These are phyloP conservation scores for Chionographis japonica DNA, from an alignment of 106 monocot genomes.

Conservation along the genomic window DNA sequence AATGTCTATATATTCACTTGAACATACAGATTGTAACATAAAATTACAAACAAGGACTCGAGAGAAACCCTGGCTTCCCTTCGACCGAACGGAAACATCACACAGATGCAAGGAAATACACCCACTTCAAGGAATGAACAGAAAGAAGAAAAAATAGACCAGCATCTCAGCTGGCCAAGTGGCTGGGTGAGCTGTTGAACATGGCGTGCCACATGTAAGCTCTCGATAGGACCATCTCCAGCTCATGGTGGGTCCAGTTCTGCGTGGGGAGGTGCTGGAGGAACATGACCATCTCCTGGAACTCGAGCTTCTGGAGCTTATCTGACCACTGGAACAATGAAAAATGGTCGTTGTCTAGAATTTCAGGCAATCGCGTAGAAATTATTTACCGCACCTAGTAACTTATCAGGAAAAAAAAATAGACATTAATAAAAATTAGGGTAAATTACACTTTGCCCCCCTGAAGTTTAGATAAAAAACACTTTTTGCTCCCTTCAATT, in stretches of 20 bases:
- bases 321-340: constrained; percentile 78
- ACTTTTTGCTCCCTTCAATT: no score
- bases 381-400: no score
- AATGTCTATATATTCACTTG: no score
- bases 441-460: no score
- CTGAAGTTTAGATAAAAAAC: no score
- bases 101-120: neutral
- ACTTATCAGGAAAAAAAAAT: no score
- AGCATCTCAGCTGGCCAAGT: constrained; percentile 50
- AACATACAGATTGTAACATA: neutral
- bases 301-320: constrained; percentile 79
- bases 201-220: constrained; percentile 99
- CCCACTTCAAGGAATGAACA: neutral
- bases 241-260: constrained; percentile 86
- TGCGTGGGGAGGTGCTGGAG: constrained; percentile 91
- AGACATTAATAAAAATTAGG: no score
- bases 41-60: constrained; percentile 2
- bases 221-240: constrained; percentile 92
- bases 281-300: constrained; percentile 99
- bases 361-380: no score
- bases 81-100: neutral
- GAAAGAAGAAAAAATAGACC: neutral
- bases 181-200: constrained; percentile 96
- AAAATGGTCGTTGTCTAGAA: neutral
- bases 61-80: no score